These are phyloP conservation scores for Colletotrichum sojae DNA, from an alignment of 2,329 filamentous ascomycete species.

Conservation along the genomic window DNA sequence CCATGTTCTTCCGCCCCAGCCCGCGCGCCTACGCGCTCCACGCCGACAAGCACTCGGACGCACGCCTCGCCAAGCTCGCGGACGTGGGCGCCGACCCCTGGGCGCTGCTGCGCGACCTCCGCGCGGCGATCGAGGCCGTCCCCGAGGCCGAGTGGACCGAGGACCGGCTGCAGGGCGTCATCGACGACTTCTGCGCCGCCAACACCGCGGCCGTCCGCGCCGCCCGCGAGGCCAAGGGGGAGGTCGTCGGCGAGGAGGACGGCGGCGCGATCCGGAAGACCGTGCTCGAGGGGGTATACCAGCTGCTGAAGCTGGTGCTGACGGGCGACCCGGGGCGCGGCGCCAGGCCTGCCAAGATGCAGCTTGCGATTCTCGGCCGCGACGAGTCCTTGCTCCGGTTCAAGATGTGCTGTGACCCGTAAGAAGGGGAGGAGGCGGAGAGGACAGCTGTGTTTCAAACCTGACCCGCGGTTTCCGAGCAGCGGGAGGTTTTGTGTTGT, in stretches of 20 bases:
- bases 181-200: slow-evolving; percentile 21
- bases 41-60: slow-evolving; percentile 6
- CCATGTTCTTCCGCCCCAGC: slow-evolving; percentile 40
- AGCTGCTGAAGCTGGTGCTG: slow-evolving; percentile 34
- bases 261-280: slow-evolving; percentile 4
- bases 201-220: slow-evolving; percentile 4
- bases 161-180: slow-evolving; percentile 29
- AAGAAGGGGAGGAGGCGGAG: neutral
- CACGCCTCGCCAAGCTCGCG: slow-evolving; percentile 8
- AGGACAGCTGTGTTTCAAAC: neutral
- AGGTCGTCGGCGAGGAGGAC: neutral
- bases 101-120: slow-evolving; percentile 27
- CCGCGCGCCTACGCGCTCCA: slow-evolving; percentile 6
- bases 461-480: too few relatives aligned
- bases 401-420: slow-evolving; percentile 20
- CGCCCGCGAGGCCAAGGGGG: too few relatives aligned
- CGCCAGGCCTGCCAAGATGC: slow-evolving; percentile 42
- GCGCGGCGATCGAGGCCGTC: slow-evolving; percentile 21
- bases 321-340: slow-evolving; percentile 34
- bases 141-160: slow-evolving; percentile 35
- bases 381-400: slow-evolving; percentile 39
- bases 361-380: slow-evolving; percentile 37
- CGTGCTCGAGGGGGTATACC: slow-evolving; percentile 27
- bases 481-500: too few relatives aligned
- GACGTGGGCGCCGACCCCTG: slow-evolving; percentile 4